Evolutionary conservation across 805 yeast genomes (phyloP).

Genomic region (Nakazawaea populi): DNA sequence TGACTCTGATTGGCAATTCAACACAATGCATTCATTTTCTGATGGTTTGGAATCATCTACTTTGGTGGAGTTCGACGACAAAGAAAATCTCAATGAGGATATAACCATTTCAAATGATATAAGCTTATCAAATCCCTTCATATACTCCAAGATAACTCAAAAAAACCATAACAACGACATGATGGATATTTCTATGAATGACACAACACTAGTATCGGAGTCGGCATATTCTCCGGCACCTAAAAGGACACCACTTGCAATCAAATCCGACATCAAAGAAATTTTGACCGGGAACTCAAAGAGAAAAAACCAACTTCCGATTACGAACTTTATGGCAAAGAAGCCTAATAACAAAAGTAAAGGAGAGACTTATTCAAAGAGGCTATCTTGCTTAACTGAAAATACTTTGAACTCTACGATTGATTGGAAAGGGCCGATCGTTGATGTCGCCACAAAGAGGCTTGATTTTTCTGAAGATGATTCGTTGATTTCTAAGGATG

Average conservation of each 20-base stretch:
- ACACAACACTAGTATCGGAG: neutral
- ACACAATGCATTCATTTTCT: slow-evolving; percentile 10
- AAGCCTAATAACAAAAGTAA: neutral
- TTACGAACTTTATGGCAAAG: neutral
- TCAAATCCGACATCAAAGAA: neutral
- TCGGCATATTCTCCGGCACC: neutral
- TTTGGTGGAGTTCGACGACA: neutral
- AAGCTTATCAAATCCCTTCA: slow-evolving; percentile 19
- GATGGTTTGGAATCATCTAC: slow-evolving; percentile 1
- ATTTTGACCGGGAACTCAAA: neutral
- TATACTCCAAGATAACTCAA: slow-evolving; percentile 13
- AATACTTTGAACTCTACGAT: neutral
- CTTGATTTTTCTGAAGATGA: too few species aligned
- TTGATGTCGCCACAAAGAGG: too few species aligned
- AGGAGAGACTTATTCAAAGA: neutral
- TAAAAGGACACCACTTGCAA: neutral
- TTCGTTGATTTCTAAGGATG: neutral
- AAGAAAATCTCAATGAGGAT: slow-evolving; percentile 11
- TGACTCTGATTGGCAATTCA: slow-evolving; percentile 10
- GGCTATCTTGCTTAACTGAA: neutral
- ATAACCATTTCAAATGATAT: slow-evolving; percentile 10
- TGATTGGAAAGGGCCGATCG: too few species aligned
- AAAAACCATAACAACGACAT: neutral
- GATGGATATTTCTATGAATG: neutral
- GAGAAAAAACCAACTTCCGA: neutral